phyloP scores from a whole-genome alignment of 192 early-diverging fungal species.

The Backusella tuberculispora region DNA sequence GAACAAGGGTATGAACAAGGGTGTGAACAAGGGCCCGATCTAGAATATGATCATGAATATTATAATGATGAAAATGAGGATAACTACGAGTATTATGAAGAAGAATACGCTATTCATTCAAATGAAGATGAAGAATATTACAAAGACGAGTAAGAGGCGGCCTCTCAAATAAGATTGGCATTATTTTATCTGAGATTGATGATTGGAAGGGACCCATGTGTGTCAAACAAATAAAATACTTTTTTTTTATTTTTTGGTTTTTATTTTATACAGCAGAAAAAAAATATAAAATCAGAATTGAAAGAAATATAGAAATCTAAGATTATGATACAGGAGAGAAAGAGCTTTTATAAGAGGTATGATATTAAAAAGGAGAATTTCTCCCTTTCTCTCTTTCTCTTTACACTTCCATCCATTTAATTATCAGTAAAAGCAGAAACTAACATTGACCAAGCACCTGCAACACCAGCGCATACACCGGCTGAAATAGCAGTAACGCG shows the following conservation, averaged over 20 bases:
- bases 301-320: constrained; percentile 12
- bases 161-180: not conserved
- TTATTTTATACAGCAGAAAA: constrained; percentile 9
- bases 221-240: constrained; percentile 9
- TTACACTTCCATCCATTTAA: not conserved
- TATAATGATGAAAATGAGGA: not conserved
- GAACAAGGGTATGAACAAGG: not conserved
- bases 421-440: constrained; percentile 11
- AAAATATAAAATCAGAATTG: not conserved
- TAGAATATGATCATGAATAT: not conserved
- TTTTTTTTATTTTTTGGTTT: not conserved
- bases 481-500: constrained; percentile 34
- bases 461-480: constrained; percentile 42
- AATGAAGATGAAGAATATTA: not conserved
- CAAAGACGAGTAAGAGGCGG: not conserved
- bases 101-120: not conserved
- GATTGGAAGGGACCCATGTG: constrained; percentile 15
- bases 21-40: not conserved
- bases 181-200: constrained; percentile 3
- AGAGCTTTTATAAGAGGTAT: constrained; percentile 11
- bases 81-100: not conserved
- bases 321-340: constrained; percentile 5
- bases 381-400: not conserved
- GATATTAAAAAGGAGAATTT: not conserved
- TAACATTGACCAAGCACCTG: constrained; percentile 38